Base-by-base conservation (phyloP, 306 rosid genomes). In the Lathyrus sativus region DNA sequence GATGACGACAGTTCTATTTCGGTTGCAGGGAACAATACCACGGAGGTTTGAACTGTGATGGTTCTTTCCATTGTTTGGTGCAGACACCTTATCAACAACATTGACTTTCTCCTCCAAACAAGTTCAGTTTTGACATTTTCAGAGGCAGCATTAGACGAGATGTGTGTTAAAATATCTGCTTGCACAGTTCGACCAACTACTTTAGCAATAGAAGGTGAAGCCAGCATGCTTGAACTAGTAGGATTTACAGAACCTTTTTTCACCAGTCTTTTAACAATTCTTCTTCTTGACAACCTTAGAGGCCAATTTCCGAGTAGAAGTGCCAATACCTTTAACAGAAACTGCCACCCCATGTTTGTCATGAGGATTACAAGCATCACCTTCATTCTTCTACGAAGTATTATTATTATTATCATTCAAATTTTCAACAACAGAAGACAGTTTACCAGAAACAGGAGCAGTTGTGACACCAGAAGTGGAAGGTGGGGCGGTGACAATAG, bases 241-340 rank as follows among this genome's bases (percentile, higher is more conserved):
- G 79, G 72, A 18, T 81, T 86, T 31, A 11, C 50, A 18, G 51
- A 81, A 48, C 71, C 88, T 80, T 75, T 86, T 79, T 85, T 90
- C 76, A 84, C 95, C 68, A 76, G 50, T 81, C 76, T 93, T 79
- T 86, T 90, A 58, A 87, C 85, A 48, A 84, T 37, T 75, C 72
- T 81, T 88, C 95, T 85, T 93, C 87, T 81, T 88, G 37, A 72
- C 63, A 73, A 80, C 65, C 66, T 67, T 88, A 11, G 76, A 10
- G 44, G 83, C 7, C 43, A 62, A 60, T 58, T 78, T 87, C n/a
- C 64, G 70, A 45, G 80, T 54, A 59, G 65, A 33, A 72, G 31
- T 69, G 24, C 22, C 42, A 37, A 71, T 46, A 71, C 8, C 59
- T 64, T 65, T 72, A 60, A 26, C 76, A 7, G 74, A 72, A 69